phyloP scores from a whole-genome alignment of 2,329 filamentous ascomycete genomes.

The Botrytis deweyae region DNA sequence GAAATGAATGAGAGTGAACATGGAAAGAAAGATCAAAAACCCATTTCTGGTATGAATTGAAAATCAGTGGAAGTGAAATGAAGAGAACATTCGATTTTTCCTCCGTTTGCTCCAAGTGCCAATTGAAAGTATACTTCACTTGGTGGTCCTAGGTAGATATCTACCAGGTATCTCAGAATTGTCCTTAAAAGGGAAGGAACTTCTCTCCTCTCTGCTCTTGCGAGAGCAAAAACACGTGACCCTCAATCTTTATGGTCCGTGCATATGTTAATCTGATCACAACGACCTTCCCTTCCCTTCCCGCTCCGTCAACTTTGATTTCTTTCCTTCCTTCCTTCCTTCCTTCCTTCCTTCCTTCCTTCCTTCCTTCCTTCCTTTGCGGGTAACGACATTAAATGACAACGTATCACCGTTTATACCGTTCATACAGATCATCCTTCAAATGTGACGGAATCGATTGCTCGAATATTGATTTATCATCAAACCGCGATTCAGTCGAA shows the following conservation, averaged over 20 bases:
- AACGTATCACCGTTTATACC: neutral
- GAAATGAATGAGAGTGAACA: neutral
- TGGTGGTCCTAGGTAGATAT: neutral
- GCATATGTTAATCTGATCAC: neutral
- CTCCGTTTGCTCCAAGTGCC: neutral
- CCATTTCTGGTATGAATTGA: neutral
- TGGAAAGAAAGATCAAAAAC: neutral
- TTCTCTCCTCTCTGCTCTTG: neutral
- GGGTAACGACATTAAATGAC: neutral
- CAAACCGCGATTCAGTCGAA: neutral
- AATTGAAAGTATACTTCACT: neutral
- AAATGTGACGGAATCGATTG: neutral
- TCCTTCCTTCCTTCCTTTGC: neutral
- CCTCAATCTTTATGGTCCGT: neutral
- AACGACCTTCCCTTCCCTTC: neutral
- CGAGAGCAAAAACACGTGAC: neutral
- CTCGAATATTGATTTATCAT: neutral
- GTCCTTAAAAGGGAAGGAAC: neutral
- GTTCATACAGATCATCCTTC: neutral
- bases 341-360: neutral
- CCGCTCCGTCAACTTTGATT: neutral
- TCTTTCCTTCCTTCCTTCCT: neutral
- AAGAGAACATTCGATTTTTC: neutral
- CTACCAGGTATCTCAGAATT: too few species aligned
- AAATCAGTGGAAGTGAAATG: neutral